Base-by-base conservation (phyloP, 495 filamentous ascomycete species). In the Penicillium paxilli region DNA sequence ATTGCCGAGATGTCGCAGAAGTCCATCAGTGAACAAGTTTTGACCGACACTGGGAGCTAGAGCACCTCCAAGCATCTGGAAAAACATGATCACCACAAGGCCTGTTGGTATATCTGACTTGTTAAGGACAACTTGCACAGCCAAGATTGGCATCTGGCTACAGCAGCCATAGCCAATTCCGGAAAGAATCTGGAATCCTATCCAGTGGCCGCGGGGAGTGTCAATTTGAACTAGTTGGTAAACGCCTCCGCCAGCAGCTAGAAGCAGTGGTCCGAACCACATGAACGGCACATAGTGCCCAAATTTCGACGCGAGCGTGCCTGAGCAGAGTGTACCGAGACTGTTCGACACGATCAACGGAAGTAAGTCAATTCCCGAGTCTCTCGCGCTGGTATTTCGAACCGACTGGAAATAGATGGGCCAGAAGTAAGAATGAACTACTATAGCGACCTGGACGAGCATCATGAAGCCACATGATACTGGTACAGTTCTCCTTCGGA, bases 381-480 rank as follows among this genome's bases (percentile, higher is more conserved):
- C 59, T 11, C 81, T 77, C 12, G 88, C 86, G 2, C 67, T 69
- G 2, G 78, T 78, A 30, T 76, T 80, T 62, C 88, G 81, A 60
- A 92, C 81, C 8, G 86, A 80, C 65, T 92, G 89, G 74, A 92
- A 91, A 83, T 84, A 92, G 52, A 90, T 83, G 0, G 89, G 87
- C 10, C 91, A 62, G 38, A 45, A 52, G 26, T 46, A 52, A 2
- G 30, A 32, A 12, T 32, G 30, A 10, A 32, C 30, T 9, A 54
- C 44, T 20, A 54, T 41, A 1, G 42, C 51, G 5, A 54, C 14
- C 23, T 54, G 44, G 10, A 47, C 24, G 32, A 47, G 42, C 51
- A 54, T 54, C 41, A 37, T 54, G 16, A 47, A 54, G 14, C 10
- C 21, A 33, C 42, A 54, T 11, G 51, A 26, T 8, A 22, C 44